Conservation (phyloP, 352 stramenopile species). For the Sclerospora graminicola region DNA sequence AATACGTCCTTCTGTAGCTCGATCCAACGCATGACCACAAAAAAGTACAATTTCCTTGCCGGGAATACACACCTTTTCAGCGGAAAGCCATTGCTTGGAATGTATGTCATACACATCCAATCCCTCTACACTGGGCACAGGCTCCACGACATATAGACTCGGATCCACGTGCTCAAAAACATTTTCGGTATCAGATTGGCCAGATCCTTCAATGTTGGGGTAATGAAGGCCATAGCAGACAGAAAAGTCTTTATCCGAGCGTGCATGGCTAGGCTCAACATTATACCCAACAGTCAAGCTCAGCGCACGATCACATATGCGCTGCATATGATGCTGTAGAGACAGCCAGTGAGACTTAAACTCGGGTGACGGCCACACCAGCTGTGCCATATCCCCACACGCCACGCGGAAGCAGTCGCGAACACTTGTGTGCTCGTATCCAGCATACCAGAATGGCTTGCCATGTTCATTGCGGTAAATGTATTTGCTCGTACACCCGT, state of each 20-base stretch:
- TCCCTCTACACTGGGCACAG: constrained; percentile 37
- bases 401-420: constrained; percentile 52
- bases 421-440: constrained; percentile 46
- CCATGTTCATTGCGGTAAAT: constrained; percentile 47
- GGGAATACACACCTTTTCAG: constrained; percentile 35
- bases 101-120: constrained; percentile 46
- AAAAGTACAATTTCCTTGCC: constrained; percentile 55
- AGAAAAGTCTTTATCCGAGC: constrained; percentile 37
- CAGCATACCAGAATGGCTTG: constrained; percentile 56
- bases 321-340: constrained; percentile 32
- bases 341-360: constrained; percentile 35
- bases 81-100: constrained; percentile 42
- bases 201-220: constrained; percentile 36
- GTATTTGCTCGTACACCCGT: constrained; percentile 36
- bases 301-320: constrained; percentile 41
- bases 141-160: constrained; percentile 48
- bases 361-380: constrained; percentile 31
- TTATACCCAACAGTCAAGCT: constrained; percentile 40
- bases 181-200: constrained; percentile 44
- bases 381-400: constrained; percentile 34
- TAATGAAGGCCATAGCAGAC: constrained; percentile 62
- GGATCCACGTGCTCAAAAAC: constrained; percentile 59
- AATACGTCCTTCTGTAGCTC: constrained; percentile 34
- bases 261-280: constrained; percentile 17
- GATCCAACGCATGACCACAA: constrained; percentile 39